Evolutionary conservation across 148 eudicot genomes (phyloP).

Genomic region (Diospyros lotus): DNA sequence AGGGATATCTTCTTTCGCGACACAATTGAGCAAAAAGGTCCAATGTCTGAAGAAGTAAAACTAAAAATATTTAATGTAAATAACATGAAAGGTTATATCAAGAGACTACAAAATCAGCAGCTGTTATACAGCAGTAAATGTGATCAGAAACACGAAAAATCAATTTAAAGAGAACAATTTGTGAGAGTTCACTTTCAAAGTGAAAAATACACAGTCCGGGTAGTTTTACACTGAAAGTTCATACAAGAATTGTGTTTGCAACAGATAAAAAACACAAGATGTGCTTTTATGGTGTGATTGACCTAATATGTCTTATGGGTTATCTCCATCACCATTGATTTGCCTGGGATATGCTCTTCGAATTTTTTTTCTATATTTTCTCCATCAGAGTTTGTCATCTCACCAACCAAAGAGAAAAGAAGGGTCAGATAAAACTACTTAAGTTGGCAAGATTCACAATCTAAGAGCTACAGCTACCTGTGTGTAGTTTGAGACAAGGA

Average conservation of each 20-base stretch:
- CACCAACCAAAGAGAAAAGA: too few species aligned
- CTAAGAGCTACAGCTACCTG: slow-evolving; percentile 62
- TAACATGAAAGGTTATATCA: neutral
- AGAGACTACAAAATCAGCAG: neutral
- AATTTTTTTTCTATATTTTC: too few species aligned
- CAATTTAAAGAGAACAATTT: neutral
- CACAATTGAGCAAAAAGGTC: slow-evolving; percentile 98
- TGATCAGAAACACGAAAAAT: neutral
- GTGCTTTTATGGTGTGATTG: too few species aligned
- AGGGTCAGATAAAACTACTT: neutral
- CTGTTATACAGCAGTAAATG: neutral
- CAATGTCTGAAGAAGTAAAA: slow-evolving; percentile 53
- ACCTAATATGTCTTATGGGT: too few species aligned
- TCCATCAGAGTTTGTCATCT: too few species aligned
- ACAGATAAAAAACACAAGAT: too few species aligned
- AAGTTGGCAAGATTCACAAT: slow-evolving; percentile 4
- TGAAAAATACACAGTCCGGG: neutral
- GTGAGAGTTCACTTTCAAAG: neutral
- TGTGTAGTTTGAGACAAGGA: slow-evolving; percentile 95
- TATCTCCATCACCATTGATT: too few species aligned
- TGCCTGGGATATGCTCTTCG: too few species aligned
- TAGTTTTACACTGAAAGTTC: neutral
- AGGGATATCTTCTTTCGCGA: slow-evolving; percentile 97
- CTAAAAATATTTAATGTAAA: neutral
- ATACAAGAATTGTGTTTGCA: neutral